A percentile compares a stretch with the other conserved stretches of the same genome.
These are phyloP conservation scores for Lachancea sp. DNA, from an alignment of 805 yeast genomes.

Conservation along the genomic window DNA sequence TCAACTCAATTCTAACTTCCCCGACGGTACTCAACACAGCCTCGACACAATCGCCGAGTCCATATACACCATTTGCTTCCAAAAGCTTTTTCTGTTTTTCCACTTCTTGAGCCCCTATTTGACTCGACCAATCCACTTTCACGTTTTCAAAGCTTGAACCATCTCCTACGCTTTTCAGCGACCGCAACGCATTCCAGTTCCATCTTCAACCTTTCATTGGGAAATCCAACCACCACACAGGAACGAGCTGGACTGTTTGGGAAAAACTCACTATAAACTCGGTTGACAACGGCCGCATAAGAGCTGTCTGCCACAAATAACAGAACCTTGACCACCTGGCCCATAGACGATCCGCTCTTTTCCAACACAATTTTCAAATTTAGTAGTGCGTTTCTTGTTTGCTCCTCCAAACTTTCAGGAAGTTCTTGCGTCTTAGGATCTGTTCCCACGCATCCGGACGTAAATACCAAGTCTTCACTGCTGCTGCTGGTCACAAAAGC, in stretches of 20 bases:
- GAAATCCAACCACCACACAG: slow-evolving; percentile 46
- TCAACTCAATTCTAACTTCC: too few species aligned
- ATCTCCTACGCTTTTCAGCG: slow-evolving; percentile 5
- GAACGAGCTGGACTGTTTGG: slow-evolving; percentile 47
- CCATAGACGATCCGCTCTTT: slow-evolving; percentile 41
- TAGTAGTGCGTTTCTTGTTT: slow-evolving; percentile 40
- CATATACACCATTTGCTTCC: background rate
- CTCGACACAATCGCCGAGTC: too few species aligned
- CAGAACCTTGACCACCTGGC: slow-evolving; percentile 43
- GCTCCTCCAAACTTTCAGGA: slow-evolving; percentile 40
- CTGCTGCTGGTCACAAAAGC: slow-evolving; percentile 29
- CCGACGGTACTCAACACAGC: too few species aligned
- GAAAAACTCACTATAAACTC: slow-evolving; percentile 43
- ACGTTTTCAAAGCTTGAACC: slow-evolving; percentile 11
- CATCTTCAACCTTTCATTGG: slow-evolving; percentile 43
- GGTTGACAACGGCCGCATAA: slow-evolving; percentile 40
- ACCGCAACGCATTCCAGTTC: slow-evolving; percentile 47
- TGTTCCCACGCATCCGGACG: slow-evolving; percentile 44
- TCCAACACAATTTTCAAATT: slow-evolving; percentile 39
- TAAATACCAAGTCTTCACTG: slow-evolving; percentile 39
- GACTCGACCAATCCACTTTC: background rate
- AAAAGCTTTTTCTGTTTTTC: background rate
- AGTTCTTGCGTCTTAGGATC: slow-evolving; percentile 37
- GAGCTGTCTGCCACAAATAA: slow-evolving; percentile 42
- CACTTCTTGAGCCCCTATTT: background rate